A percentile compares a stretch with the other conserved stretches of the same genome.
Evolutionary conservation across 805 yeast genomes (phyloP).

Genomic region (Ogataea zsoltii): DNA sequence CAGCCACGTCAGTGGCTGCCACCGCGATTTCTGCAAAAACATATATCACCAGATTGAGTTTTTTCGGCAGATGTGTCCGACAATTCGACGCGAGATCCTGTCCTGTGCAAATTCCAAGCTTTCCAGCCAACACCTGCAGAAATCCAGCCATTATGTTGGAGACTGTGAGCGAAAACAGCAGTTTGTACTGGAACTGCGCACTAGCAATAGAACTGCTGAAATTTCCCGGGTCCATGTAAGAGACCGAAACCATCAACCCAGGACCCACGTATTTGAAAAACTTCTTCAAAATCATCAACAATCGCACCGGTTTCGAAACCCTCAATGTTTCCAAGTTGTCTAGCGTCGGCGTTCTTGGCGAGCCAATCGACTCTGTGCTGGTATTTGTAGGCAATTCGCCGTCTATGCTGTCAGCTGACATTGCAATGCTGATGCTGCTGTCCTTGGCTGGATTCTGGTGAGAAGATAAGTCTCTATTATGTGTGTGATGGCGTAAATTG

Average conservation of each 20-base stretch:
- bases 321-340: not conserved
- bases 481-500: constrained; percentile 5
- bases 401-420: constrained; percentile 1
- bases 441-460: not conserved
- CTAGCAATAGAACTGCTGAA: constrained; percentile 93
- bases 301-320: constrained; percentile 6
- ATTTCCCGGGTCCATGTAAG: constrained; percentile 98
- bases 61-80: constrained; percentile 66
- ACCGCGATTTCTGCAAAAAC: constrained; percentile 86
- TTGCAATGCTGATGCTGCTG: constrained; percentile 1
- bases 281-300: constrained; percentile 29
- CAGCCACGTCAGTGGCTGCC: constrained; percentile 94
- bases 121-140: constrained; percentile 81
- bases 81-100: constrained; percentile 88
- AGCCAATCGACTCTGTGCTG: constrained; percentile 2
- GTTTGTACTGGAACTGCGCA: constrained; percentile 68
- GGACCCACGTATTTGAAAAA: constrained; percentile 73
- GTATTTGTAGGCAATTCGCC: not conserved
- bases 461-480: not conserved
- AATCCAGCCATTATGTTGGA: constrained; percentile 87
- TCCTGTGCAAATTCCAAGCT: constrained; percentile 93
- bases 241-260: constrained; percentile 91
- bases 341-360: not conserved
- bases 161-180: constrained; percentile 73
- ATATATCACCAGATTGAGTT: constrained; percentile 63